Evolutionary conservation across 139 green algal genomes (phyloP).

Genomic region (Chloropicon primus): DNA sequence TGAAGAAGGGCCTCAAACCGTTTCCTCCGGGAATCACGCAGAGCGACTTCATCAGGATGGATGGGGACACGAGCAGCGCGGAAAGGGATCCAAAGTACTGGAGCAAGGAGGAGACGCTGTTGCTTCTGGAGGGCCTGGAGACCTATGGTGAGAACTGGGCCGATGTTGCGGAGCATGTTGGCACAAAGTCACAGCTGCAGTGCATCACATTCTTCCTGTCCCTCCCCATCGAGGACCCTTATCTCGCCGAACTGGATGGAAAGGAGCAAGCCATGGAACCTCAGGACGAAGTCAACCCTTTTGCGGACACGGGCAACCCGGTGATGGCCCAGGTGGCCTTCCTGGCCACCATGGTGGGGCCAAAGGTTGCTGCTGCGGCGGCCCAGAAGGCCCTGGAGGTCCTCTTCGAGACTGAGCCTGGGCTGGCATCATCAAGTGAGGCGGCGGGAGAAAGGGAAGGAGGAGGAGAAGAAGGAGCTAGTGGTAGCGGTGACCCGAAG

Average conservation of each 20-base stretch:
- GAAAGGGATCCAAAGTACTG: slow-evolving; percentile 22
- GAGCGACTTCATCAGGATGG: slow-evolving; percentile 74
- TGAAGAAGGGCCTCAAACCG: slow-evolving; percentile 13
- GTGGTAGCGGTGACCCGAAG: slow-evolving; percentile 2
- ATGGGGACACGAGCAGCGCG: not conserved
- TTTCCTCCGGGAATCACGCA: slow-evolving; percentile 54
- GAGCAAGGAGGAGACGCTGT: slow-evolving; percentile 55
- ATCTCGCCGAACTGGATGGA: slow-evolving; percentile 51
- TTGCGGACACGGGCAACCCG: slow-evolving; percentile 63
- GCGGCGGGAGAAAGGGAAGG: not conserved
- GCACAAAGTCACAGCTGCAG: slow-evolving; percentile 52
- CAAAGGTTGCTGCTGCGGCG: slow-evolving; percentile 63
- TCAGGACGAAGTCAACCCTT: slow-evolving; percentile 34
- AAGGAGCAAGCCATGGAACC: not conserved
- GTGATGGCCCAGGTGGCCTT: slow-evolving; percentile 68
- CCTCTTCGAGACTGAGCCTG: slow-evolving; percentile 40
- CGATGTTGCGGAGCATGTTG: slow-evolving; percentile 72
- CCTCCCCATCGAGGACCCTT: slow-evolving; percentile 79
- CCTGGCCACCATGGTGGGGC: slow-evolving; percentile 57
- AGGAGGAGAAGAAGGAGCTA: not conserved
- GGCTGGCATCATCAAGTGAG: not conserved
- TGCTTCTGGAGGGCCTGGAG: slow-evolving; percentile 73
- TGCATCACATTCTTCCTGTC: slow-evolving; percentile 78
- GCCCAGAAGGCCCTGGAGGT: slow-evolving; percentile 65
- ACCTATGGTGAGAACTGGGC: slow-evolving; percentile 67